Evolutionary conservation across 208 protist species (phyloP), one percentile per base, ranked within the genome.

Genomic region (Acanthamoeba royreba): DNA sequence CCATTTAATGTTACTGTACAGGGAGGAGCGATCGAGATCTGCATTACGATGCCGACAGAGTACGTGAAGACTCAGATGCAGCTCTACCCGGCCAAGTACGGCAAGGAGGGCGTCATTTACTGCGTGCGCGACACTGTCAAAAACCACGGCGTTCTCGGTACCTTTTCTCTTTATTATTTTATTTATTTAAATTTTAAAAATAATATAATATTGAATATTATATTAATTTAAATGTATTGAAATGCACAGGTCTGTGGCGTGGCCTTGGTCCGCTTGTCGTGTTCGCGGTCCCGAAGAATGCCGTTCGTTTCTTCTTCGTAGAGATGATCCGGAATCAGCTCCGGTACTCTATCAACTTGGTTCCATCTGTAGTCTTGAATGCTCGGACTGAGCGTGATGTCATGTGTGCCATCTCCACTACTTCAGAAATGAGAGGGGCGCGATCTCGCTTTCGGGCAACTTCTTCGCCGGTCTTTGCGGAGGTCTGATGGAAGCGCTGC

Each of bases 11-110:
- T 55, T 55, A 25, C 49, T 5, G 5, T 5, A 28, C 19, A 66
- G 42, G 45, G 72, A 19, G 81, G 81, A 8, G 81, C 81, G 13
- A 38, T 96, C 49, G 94, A 96, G 89, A 96, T 96, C 66, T 92
- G 42, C 43, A 53, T 94, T n/a, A 96, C 93, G 22, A 92, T 89
- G 19, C 94, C 94, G n/a, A 95, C 93, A 49, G 94, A 96, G 87
- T 96, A 69, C 61, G 92, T 95, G 55, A 96, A 96, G 87, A 96
- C 94, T 4, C 94, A 96, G 90, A 55, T 96, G 55, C 94, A 96
- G 86, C 94, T 96, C n/a, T 79, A 95, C 55, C 45, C 45, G 47
- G 35, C n/a, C 49, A 8, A 89, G 81, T 69, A 55, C 81, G 38
- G 35, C 31, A 66, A 38, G 42, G 19, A 38, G 11, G 31, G 45